A percentile compares a stretch with the other conserved stretches of the same genome.
Evolutionary conservation across 2,329 filamentous ascomycete genomes (phyloP).

Genomic region (Nectriaceae sp.): DNA sequence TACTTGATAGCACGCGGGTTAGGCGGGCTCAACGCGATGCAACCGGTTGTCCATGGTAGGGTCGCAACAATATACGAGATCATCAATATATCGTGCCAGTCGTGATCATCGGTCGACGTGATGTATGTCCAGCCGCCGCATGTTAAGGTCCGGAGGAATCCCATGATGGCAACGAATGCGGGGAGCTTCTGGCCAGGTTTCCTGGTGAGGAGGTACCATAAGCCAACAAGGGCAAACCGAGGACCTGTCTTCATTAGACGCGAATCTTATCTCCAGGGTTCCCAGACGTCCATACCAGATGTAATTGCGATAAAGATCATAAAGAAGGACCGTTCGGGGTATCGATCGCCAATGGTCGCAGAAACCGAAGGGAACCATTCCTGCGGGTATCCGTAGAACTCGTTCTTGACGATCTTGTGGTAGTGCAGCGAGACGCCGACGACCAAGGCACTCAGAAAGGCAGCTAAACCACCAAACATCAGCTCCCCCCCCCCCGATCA

Average conservation of each 20-base stretch:
- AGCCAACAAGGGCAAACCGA: slow-evolving; percentile 83
- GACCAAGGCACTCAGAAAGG: slow-evolving; percentile 83
- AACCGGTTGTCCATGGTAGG: slow-evolving; percentile 92
- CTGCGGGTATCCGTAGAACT: slow-evolving; percentile 90
- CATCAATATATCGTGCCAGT: slow-evolving; percentile 99
- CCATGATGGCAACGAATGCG: slow-evolving; percentile 77
- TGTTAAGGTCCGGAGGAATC: slow-evolving; percentile 84
- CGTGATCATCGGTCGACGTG: slow-evolving; percentile 95
- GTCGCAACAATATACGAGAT: slow-evolving; percentile 95
- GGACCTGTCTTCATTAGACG: slow-evolving; percentile 60
- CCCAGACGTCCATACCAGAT: slow-evolving; percentile 60
- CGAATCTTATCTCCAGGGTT: not conserved
- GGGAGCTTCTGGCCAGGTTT: slow-evolving; percentile 74
- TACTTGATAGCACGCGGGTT: slow-evolving; percentile 85
- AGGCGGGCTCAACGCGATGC: slow-evolving; percentile 81
- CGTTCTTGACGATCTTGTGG: slow-evolving; percentile 96
- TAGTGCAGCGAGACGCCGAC: slow-evolving; percentile 85
- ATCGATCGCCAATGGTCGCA: slow-evolving; percentile 94
- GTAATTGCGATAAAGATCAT: slow-evolving; percentile 97
- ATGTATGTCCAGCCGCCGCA: slow-evolving; percentile 99
- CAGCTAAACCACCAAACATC: slow-evolving; percentile 52
- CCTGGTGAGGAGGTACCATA: slow-evolving; percentile 90
- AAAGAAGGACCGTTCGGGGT: slow-evolving; percentile 95
- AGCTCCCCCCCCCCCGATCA: slow-evolving; percentile 12
- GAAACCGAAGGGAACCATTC: slow-evolving; percentile 98